Percentiles rank a stretch among this genome's conserved stretches.
phyloP scores from a whole-genome alignment of 176 grass and related monocot genomes.

The Chloris gayana region DNA sequence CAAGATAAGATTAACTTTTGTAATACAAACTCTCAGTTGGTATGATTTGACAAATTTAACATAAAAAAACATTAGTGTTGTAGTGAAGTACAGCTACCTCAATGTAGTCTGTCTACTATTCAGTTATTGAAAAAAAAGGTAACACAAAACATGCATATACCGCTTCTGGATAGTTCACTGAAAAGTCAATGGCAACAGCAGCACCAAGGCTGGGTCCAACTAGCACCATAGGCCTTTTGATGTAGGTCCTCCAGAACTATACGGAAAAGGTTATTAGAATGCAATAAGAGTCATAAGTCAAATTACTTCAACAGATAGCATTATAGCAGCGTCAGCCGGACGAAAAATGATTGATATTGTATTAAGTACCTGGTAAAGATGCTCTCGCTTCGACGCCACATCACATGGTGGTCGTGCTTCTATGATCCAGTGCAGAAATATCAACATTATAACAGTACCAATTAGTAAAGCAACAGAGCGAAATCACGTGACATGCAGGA shows the following conservation, averaged over 20 bases:
- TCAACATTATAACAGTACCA: constrained; percentile 17
- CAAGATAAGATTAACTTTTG: constrained; percentile 18
- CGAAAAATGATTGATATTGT: background rate
- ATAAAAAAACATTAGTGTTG: background rate
- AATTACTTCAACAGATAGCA: background rate
- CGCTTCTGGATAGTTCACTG: constrained; percentile 70
- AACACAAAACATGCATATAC: constrained; percentile 49
- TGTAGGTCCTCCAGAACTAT: constrained; percentile 87
- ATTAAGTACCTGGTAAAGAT: constrained; percentile 80
- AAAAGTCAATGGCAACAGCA: constrained; percentile 94
- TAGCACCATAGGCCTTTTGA: constrained; percentile 90
- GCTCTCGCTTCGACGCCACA: constrained; percentile 73
- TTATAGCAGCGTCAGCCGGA: background rate
- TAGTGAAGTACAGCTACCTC: too few relatives aligned
- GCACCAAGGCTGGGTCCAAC: constrained; percentile 91
- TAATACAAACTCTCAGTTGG: constrained; percentile 11
- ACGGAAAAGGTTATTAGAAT: background rate
- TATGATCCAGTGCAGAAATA: constrained; percentile 32
- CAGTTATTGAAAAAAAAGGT: constrained; percentile 18
- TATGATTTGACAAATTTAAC: background rate
- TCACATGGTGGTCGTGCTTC: constrained; percentile 72
- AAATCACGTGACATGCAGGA: background rate
- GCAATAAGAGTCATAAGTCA: background rate
- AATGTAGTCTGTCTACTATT: background rate
- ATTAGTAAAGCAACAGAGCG: constrained; percentile 16